Percentiles rank a stretch among this genome's conserved stretches.
These are phyloP conservation scores for Dactylellina parvicollis DNA, from an alignment of 2,329 filamentous ascomycete species.

Conservation along the genomic window DNA sequence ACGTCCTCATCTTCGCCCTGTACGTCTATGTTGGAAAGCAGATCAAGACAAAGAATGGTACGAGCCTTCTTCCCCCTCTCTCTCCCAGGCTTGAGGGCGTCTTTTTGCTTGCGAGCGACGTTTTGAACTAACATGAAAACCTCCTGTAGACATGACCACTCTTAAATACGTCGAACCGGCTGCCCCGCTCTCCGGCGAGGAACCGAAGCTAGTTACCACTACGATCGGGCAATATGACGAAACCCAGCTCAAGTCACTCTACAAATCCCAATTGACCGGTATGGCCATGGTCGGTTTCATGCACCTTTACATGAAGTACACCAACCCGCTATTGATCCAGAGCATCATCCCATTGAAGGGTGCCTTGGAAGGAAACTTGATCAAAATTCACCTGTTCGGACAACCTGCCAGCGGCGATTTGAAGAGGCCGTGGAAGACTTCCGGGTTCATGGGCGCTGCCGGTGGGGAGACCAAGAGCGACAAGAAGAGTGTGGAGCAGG, in stretches of 20 bases:
- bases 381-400: constrained; percentile 94
- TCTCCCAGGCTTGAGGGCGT: background rate
- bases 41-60: constrained; percentile 98
- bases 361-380: constrained; percentile 91
- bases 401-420: constrained; percentile 87
- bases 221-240: constrained; percentile 96
- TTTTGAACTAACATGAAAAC: constrained; percentile 1
- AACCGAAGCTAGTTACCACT: constrained; percentile 94
- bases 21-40: constrained; percentile 85
- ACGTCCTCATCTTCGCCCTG: constrained; percentile 83
- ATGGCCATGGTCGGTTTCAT: constrained; percentile 98
- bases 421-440: constrained; percentile 93
- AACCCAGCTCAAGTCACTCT: constrained; percentile 81
- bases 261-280: constrained; percentile 94
- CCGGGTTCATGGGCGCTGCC: constrained; percentile 78
- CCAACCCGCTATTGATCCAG: constrained; percentile 98
- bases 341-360: constrained; percentile 97
- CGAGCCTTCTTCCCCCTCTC: constrained; percentile 58
- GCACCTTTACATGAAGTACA: constrained; percentile 99
- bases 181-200: constrained; percentile 90
- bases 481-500: constrained; percentile 84
- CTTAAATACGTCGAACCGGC: constrained; percentile 98
- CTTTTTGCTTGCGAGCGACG: background rate
- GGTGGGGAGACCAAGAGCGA: constrained; percentile 82
- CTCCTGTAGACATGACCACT: constrained; percentile 81